Percentiles rank a stretch among this genome's conserved stretches.
Evolutionary conservation across 2,329 filamentous ascomycete species (phyloP).

Genomic region (Aspergillus persii): DNA sequence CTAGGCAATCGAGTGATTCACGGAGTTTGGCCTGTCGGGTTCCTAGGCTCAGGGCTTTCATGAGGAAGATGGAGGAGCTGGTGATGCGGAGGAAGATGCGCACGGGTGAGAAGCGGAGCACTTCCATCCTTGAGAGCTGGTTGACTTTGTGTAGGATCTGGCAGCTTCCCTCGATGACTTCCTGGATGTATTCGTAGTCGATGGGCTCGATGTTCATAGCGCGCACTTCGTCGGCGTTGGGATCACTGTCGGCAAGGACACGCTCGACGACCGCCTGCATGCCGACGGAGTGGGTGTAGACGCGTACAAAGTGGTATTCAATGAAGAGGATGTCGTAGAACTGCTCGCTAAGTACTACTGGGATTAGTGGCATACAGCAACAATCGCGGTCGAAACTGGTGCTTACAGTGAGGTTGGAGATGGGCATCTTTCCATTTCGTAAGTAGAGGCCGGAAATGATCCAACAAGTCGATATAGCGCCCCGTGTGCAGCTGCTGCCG

Average conservation of each 20-base stretch:
- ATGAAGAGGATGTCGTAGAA: slow-evolving; percentile 53
- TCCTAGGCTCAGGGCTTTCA: slow-evolving; percentile 51
- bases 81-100: slow-evolving; percentile 55
- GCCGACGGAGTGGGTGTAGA: slow-evolving; percentile 47
- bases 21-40: slow-evolving; percentile 50
- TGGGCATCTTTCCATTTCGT: slow-evolving; percentile 39
- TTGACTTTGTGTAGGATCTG: slow-evolving; percentile 52
- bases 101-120: slow-evolving; percentile 53
- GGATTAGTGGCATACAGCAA: not conserved
- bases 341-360: slow-evolving; percentile 26
- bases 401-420: slow-evolving; percentile 29
- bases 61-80: slow-evolving; percentile 55
- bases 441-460: slow-evolving; percentile 39
- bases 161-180: slow-evolving; percentile 55
- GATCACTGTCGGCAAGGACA: slow-evolving; percentile 39
- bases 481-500: slow-evolving; percentile 43
- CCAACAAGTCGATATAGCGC: slow-evolving; percentile 51
- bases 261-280: slow-evolving; percentile 59
- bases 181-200: slow-evolving; percentile 56
- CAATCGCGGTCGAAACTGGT: not conserved
- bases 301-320: slow-evolving; percentile 50
- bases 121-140: slow-evolving; percentile 46
- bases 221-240: slow-evolving; percentile 36
- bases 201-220: slow-evolving; percentile 47
- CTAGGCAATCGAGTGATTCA: slow-evolving; percentile 49